Evolutionary conservation across 306 rosid genomes (phyloP).

Genomic region (Neltuma alba): DNA sequence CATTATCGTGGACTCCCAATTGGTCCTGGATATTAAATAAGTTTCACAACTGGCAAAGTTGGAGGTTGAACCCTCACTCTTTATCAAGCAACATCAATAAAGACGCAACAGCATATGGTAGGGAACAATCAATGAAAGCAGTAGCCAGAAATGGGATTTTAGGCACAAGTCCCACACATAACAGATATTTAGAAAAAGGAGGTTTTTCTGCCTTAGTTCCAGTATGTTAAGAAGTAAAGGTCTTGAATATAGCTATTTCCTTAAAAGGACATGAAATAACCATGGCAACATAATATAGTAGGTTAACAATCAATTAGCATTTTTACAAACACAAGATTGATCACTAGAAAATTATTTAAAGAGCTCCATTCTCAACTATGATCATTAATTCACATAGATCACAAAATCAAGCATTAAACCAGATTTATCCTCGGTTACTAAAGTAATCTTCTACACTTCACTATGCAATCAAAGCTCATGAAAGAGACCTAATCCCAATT

Average conservation of each 20-base stretch:
- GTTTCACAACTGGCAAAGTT: background rate
- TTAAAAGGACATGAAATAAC: background rate
- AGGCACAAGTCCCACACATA: background rate
- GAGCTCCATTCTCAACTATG: background rate
- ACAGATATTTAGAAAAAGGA: background rate
- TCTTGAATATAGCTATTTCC: background rate
- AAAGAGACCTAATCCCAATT: background rate
- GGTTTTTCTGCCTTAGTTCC: background rate
- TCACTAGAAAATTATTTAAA: background rate
- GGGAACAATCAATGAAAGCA: background rate
- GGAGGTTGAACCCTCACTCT: background rate
- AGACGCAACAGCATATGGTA: background rate
- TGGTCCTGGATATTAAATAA: conserved; percentile 2
- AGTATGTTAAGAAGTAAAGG: background rate
- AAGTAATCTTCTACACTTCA: background rate
- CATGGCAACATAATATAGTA: background rate
- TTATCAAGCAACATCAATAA: background rate
- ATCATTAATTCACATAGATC: background rate
- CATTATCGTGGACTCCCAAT: background rate
- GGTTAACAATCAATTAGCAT: background rate
- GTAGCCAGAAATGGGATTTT: background rate
- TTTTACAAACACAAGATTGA: background rate
- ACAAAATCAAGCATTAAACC: background rate
- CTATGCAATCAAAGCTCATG: background rate
- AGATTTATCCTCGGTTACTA: background rate